Evolutionary conservation across 768 basidiomycete species (phyloP).

Genomic region (Tephrocybe sp.): DNA sequence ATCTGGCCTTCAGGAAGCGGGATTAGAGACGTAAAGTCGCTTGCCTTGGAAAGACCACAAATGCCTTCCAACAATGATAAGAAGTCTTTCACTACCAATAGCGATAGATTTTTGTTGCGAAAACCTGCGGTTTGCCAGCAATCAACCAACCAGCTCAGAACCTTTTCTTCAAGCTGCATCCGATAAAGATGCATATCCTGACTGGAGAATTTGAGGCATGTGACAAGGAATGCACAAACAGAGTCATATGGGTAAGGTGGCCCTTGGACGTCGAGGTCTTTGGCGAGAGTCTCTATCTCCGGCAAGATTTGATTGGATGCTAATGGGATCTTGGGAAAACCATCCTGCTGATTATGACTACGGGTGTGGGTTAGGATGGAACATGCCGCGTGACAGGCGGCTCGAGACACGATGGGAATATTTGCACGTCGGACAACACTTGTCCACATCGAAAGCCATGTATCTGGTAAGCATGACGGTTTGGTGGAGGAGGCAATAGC

Average conservation of each 20-base stretch:
- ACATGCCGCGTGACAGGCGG: slow-evolving; percentile 72
- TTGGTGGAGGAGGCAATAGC: slow-evolving; percentile 59
- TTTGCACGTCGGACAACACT: slow-evolving; percentile 75
- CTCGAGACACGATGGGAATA: slow-evolving; percentile 67
- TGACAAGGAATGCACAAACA: slow-evolving; percentile 78
- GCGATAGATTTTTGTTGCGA: slow-evolving; percentile 43
- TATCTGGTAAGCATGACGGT: slow-evolving; percentile 15
- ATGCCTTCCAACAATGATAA: slow-evolving; percentile 61
- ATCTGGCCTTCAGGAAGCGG: slow-evolving; percentile 69
- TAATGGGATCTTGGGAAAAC: slow-evolving; percentile 31
- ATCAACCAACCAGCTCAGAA: slow-evolving; percentile 76
- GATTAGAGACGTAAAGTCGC: slow-evolving; percentile 43
- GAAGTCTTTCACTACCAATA: slow-evolving; percentile 58
- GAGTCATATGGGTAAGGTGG: slow-evolving; percentile 86
- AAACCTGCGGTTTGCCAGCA: slow-evolving; percentile 52
- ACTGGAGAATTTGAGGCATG: slow-evolving; percentile 66
- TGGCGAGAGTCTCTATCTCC: slow-evolving; percentile 77
- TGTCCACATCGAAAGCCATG: slow-evolving; percentile 85
- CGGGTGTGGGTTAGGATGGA: slow-evolving; percentile 41
- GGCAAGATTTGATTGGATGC: slow-evolving; percentile 54
- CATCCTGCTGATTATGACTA: slow-evolving; percentile 22
- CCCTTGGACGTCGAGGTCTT: slow-evolving; percentile 88
- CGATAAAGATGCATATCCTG: slow-evolving; percentile 83
- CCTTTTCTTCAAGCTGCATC: slow-evolving; percentile 85
- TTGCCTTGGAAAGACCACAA: slow-evolving; percentile 50